phyloP scores from a whole-genome alignment of 164 flowering plant species.

The Malania oleifera region DNA sequence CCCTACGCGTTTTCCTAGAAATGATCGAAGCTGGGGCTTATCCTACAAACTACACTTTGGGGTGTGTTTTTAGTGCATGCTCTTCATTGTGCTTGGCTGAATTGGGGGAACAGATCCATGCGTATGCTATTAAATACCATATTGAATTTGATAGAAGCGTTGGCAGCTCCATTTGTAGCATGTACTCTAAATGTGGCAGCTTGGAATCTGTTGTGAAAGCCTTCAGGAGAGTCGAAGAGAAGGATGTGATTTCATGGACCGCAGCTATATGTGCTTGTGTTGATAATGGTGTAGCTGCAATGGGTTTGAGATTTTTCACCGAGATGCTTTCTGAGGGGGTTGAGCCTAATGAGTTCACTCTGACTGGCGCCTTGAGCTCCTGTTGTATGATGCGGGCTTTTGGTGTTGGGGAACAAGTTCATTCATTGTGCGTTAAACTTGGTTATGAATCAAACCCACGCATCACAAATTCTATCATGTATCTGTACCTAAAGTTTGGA shows the following conservation, averaged over 20 bases:
- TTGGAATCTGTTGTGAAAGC: constrained; percentile 52
- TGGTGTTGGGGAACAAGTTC: constrained; percentile 57
- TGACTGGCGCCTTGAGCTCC: constrained; percentile 57
- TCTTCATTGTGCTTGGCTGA: constrained; percentile 31
- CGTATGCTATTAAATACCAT: constrained; percentile 48
- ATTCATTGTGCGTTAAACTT: constrained; percentile 50
- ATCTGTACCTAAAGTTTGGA: constrained; percentile 72
- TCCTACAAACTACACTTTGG: constrained; percentile 69
- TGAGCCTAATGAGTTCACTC: constrained; percentile 50
- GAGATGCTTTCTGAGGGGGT: constrained; percentile 39
- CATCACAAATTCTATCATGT: constrained; percentile 64
- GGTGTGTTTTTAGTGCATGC: constrained; percentile 58
- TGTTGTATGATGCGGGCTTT: constrained; percentile 48
- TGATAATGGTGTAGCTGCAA: constrained; percentile 45
- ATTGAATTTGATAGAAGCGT: constrained; percentile 49
- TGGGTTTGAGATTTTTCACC: constrained; percentile 39
- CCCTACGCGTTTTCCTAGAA: constrained; percentile 42
- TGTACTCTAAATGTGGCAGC: constrained; percentile 54
- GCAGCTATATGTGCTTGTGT: constrained; percentile 58
- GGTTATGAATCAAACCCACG: constrained; percentile 40
- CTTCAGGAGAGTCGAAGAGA: constrained; percentile 48
- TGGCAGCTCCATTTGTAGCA: constrained; percentile 66
- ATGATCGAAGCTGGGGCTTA: constrained; percentile 61
- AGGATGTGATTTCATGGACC: constrained; percentile 88
- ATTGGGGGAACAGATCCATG: constrained; percentile 68